Evolutionary conservation across 2,329 filamentous ascomycete species (phyloP), one percentile per base, ranked within the genome.

Genomic region (Colletotrichum limetticola): DNA sequence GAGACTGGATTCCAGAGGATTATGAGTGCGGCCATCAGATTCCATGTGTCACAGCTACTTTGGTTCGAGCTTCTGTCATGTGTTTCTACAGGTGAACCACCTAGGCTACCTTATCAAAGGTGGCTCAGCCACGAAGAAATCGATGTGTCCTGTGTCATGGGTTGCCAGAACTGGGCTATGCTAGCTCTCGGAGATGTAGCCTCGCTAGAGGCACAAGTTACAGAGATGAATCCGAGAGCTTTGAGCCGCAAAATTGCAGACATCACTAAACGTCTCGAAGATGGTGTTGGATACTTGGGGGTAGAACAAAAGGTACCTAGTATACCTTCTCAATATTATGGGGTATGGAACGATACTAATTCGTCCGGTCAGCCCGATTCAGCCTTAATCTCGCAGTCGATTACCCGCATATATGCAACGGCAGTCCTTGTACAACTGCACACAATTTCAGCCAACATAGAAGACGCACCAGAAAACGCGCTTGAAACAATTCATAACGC

Each of bases 121-220:
- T 72, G 65, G 72, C 26, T 74, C 1, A 37, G 19, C 11, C 55
- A 68, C 11, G 65, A 68, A 14, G 68, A 68, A 9, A 32, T 69
- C 1, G 72, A 74, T 42, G 28, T 72, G 19, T 72, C 72, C 1
- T 62, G 60, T 19, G 58, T 72, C 4, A 74, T 67, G 68, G 69
- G 72, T 1, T 72, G 72, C n/a, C 68, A 74, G 30, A 72, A 69
- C 16, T 74, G 68, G 72, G 72, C 55, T 11, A 68, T 74, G 68
- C 37, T 66, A 4, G 68, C 72, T 28, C 62, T 74, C 14, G 72
- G 69, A 3, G 72, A 74, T 22, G 49, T 74, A 16, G 68, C 59
- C 14, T 22, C 19, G 16, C 30, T 70, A 16, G 61, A 68, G 24
- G 24, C 65, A 11, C 56, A 65, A 37, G 46, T 53, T 19, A n/a